A percentile compares a stretch with the other conserved stretches of the same genome.
phyloP scores from a whole-genome alignment of 164 flowering plant species.

The Malania oleifera region DNA sequence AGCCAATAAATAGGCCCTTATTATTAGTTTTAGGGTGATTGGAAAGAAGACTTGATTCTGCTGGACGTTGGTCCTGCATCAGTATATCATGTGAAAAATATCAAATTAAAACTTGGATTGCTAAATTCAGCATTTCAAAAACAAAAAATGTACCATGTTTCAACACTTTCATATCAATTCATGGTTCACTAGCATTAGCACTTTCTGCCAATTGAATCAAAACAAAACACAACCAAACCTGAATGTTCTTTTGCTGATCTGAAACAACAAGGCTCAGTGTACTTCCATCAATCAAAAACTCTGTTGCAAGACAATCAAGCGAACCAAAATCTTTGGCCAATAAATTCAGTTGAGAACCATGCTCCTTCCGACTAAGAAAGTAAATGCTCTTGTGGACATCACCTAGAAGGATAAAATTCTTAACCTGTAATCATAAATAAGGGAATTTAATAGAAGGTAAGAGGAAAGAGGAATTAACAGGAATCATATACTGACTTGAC shows the following conservation, averaged over 20 bases:
- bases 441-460: background rate
- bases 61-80: too few species aligned
- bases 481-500: background rate
- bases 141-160: too few species aligned
- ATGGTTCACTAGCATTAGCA: too few species aligned
- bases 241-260: slow-evolving; percentile 92
- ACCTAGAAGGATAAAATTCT: slow-evolving; percentile 89
- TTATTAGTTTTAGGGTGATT: too few species aligned
- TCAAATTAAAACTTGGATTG: too few species aligned
- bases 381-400: slow-evolving; percentile 95
- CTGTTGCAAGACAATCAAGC: slow-evolving; percentile 91
- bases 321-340: slow-evolving; percentile 93
- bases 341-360: slow-evolving; percentile 83
- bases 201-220: too few species aligned
- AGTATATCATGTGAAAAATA: too few species aligned
- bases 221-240: too few species aligned
- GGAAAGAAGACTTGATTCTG: too few species aligned
- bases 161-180: too few species aligned
- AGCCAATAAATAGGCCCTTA: too few species aligned
- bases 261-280: slow-evolving; percentile 86
- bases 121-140: too few species aligned
- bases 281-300: slow-evolving; percentile 92
- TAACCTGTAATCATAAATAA: slow-evolving; percentile 51
- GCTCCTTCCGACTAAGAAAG: slow-evolving; percentile 97
- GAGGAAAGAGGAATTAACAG: background rate